Evolutionary conservation across 2,329 filamentous ascomycete species (phyloP).

Genomic region (Phyllosticta capitalensis): DNA sequence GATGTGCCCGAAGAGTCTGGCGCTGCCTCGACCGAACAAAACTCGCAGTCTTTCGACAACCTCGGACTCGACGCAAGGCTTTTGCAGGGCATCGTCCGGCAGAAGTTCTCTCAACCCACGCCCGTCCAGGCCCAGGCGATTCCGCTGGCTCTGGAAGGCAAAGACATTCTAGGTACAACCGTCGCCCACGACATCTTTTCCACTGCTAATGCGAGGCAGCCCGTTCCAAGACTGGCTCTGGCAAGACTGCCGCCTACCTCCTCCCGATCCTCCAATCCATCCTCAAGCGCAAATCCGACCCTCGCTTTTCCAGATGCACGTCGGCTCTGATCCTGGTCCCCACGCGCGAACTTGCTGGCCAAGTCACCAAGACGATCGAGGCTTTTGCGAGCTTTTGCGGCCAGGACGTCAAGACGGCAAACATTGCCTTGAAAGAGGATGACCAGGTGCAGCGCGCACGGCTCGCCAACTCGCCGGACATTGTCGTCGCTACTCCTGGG

Average conservation of each 20-base stretch:
- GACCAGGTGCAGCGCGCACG: constrained; percentile 81
- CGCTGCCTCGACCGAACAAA: not conserved
- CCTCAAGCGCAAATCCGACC: constrained; percentile 64
- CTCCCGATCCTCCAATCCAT: constrained; percentile 81
- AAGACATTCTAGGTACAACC: constrained; percentile 62
- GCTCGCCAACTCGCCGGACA: constrained; percentile 74
- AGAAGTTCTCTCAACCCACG: constrained; percentile 81
- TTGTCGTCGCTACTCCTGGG: constrained; percentile 86
- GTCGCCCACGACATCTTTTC: not conserved
- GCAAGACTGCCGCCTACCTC: constrained; percentile 94
- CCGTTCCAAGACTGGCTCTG: constrained; percentile 88
- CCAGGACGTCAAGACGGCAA: constrained; percentile 72
- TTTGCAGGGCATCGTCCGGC: constrained; percentile 73
- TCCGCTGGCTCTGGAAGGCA: constrained; percentile 74
- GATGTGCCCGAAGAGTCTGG: constrained; percentile 33
- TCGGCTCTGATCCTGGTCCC: constrained; percentile 85
- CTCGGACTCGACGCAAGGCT: constrained; percentile 77
- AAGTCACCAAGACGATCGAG: constrained; percentile 72
- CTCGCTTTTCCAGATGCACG: constrained; percentile 45
- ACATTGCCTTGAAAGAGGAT: constrained; percentile 82
- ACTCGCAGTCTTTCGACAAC: constrained; percentile 50
- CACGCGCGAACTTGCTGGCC: constrained; percentile 86
- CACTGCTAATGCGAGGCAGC: constrained; percentile 40
- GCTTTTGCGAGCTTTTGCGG: constrained; percentile 73
- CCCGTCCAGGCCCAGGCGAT: constrained; percentile 80